phyloP scores from a whole-genome alignment of 176 grass and related monocot species.

The Triticum urartu region DNA sequence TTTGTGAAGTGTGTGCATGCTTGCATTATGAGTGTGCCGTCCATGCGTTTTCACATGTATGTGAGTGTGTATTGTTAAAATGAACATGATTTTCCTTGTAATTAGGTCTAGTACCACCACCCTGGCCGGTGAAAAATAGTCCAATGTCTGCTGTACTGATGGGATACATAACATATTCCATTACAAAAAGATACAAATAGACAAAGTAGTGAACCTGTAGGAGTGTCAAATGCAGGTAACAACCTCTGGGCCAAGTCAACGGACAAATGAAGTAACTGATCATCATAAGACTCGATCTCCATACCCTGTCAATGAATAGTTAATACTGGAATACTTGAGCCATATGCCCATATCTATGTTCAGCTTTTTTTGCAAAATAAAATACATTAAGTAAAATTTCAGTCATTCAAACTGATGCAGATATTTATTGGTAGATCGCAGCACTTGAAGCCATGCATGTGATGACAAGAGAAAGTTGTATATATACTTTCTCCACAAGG shows the following conservation, averaged over 20 bases:
- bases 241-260: conserved; percentile 79
- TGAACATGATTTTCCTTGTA: neutral
- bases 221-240: conserved; percentile 96
- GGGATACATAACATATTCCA: neutral
- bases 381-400: conserved; percentile 1
- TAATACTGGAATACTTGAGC: conserved; percentile 2
- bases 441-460: neutral
- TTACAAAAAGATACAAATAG: conserved; percentile 21
- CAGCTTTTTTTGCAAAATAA: neutral
- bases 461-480: neutral
- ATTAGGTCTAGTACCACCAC: neutral
- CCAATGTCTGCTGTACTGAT: neutral
- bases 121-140: neutral
- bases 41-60: neutral
- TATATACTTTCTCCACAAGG: neutral
- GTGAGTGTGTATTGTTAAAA: neutral
- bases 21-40: neutral
- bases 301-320: conserved; percentile 65
- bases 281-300: conserved; percentile 83
- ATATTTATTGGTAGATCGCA: neutral
- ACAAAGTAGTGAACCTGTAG: conserved; percentile 73
- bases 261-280: conserved; percentile 91
- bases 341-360: neutral
- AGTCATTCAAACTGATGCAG: neutral
- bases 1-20: neutral